Evolutionary conservation across 2,329 filamentous ascomycete genomes (phyloP).

Genomic region (Ceratocystis albifundus): DNA sequence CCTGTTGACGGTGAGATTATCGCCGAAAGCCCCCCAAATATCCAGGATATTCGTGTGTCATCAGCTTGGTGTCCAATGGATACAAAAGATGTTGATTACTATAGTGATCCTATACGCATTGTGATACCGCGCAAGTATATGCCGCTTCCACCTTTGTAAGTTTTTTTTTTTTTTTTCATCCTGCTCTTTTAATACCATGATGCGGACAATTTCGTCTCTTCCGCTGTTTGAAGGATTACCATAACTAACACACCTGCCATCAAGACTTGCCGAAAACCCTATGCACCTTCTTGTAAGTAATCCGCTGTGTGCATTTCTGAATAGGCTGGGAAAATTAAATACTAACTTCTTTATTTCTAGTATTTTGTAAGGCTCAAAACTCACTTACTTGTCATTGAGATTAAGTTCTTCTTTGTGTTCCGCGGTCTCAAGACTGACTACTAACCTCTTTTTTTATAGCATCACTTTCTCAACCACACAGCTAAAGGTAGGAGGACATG

Average conservation of each 20-base stretch:
- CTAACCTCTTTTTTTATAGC: slow-evolving; percentile 27
- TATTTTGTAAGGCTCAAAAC: slow-evolving; percentile 36
- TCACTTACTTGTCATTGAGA: not conserved
- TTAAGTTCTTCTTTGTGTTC: no score
- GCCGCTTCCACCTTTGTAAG: slow-evolving; percentile 37
- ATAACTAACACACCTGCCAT: not conserved
- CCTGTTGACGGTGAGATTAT: slow-evolving; percentile 15
- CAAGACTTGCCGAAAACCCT: slow-evolving; percentile 52
- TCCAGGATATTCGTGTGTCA: slow-evolving; percentile 17
- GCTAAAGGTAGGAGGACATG: slow-evolving; percentile 46
- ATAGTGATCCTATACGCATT: slow-evolving; percentile 56
- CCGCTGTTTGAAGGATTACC: not conserved
- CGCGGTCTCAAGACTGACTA: no score
- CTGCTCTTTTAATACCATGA: not conserved
- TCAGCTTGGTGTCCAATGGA: slow-evolving; percentile 21
- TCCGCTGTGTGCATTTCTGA: not conserved
- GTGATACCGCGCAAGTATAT: slow-evolving; percentile 39
- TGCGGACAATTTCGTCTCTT: not conserved
- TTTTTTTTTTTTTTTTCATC: not conserved
- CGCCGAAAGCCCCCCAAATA: slow-evolving; percentile 21
- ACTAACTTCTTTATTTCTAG: slow-evolving; percentile 28
- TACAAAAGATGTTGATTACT: slow-evolving; percentile 43
- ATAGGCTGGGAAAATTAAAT: not conserved
- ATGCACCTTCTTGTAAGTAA: slow-evolving; percentile 58
- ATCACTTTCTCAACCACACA: slow-evolving; percentile 66